Evolutionary conservation across 2,329 filamentous ascomycete genomes (phyloP), one percentile per base, ranked within the genome.

Genomic region (Fusarium anguioides): DNA sequence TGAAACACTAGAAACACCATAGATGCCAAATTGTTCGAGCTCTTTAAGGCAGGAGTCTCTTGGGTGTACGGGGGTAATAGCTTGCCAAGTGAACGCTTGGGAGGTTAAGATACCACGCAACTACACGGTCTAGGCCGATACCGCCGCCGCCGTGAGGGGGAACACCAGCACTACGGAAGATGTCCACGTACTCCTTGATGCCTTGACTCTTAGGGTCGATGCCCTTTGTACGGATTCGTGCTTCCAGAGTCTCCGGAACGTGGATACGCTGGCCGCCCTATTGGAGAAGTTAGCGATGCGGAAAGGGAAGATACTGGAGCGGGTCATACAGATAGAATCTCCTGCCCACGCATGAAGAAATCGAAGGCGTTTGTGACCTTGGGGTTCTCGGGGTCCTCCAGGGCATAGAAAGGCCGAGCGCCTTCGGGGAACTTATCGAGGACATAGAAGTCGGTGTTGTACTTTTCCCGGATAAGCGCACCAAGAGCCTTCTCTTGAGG

Each of bases 341-440:
- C 95, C 79, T 98, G 94, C 5, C 93, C 93, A 58, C 95, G 89
- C 76, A 97, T 89, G 83, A 97, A 97, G 74, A 97, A 93, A 79
- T 97, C 94, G 72, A 85, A 89, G 14, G 87, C 86, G 69, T 89
- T 89, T 12, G 86, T 92, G 66, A 93, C 86, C 33, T 84, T 83
- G 54, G 87, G 83, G 72, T 91, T 87, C 40, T 86, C 82, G 4
- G 87, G 87, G 75, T 75, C 91, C 52, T 92, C 89, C 82, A 95
- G 93, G 64, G 95, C 94, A 81, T 97, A 98, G 81, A 97, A 97
- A 7, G 95, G 95, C 27, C 96, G 88, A 20, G 96, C 92, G 35
- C 85, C 84, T 78, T 96, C 89, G 41, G 96, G 96, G 85, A 97
- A 99, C 81, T 98, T 96, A 84, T 98, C 95, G 65, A 99, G 87